Evolutionary conservation across 2,329 filamentous ascomycete species (phyloP), one percentile per base, ranked within the genome.

Genomic region (Delphinella strobiligena): DNA sequence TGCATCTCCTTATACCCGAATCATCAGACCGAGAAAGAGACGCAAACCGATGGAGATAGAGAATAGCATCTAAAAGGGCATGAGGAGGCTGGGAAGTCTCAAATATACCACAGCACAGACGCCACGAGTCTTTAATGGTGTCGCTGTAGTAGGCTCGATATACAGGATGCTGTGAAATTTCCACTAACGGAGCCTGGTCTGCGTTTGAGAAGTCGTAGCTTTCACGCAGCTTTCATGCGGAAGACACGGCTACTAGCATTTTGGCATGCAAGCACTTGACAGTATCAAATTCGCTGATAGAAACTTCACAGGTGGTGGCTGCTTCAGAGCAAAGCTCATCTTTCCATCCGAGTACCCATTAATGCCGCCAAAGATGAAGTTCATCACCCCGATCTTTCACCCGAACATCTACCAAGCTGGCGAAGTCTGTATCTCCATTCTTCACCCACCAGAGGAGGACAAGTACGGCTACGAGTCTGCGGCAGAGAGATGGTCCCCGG

Each of bases 371-470:
- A 84, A 80, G 53, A 81, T 96, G 66, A 85, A 80, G 49, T 96
- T 96, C 63, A 75, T 86, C 53, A 71, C 71, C 1, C 84, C 88
- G 1, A 77, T 95, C 45, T 96, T 91, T 71, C 89, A 96, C 62
- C n/a, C 14, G 12, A 24, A 48, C 76, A 75, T 98, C 58, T 96
- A 95, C 66, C 67, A 75, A 5, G 78, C 75, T 55, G 91, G 91
- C 53, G 77, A 81, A 49, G 84, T 98, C 42, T 98, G 91, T 71
- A 96, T 98, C 60, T 93, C 84, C 32, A 98, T 98, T 64, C 72
- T 98, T 31, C 91, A 98, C 61, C 84, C 89, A 10, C 89, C 91
- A 4, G 88, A 85, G 64, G 88, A 95, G 55, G 91, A 98, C 57
- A 79, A 84, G 56, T 91, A 83, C 62, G 89, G 89, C 38, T 98